phyloP scores from a whole-genome alignment of 163 green algal genomes.

The Scenedesmus sp. region DNA sequence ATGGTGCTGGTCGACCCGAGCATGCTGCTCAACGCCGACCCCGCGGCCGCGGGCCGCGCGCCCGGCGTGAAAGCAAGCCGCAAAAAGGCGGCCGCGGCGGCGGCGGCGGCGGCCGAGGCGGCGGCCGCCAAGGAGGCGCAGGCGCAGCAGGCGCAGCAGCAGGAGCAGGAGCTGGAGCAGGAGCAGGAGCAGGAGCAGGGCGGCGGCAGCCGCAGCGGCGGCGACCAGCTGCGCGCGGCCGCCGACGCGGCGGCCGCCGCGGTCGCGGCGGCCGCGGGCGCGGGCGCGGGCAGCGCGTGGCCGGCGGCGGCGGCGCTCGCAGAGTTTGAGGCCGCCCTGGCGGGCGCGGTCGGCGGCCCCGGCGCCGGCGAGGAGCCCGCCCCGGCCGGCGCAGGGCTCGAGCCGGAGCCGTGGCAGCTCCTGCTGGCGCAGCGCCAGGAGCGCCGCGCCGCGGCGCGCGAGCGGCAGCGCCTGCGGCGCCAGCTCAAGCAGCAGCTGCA shows the following conservation, averaged over 20 bases:
- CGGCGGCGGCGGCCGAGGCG: too few relatives aligned
- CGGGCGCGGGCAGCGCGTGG: neutral
- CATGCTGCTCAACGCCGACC: constrained; percentile 52
- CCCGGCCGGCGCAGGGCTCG: too few relatives aligned
- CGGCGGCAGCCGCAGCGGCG: neutral
- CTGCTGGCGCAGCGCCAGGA: constrained; percentile 21
- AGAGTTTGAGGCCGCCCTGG: too few relatives aligned
- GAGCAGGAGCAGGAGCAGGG: neutral
- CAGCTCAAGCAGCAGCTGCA: constrained; percentile 26
- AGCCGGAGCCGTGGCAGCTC: constrained; percentile 7
- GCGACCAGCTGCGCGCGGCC: neutral
- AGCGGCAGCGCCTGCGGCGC: neutral
- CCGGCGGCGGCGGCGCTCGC: too few relatives aligned
- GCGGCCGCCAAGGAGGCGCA: neutral
- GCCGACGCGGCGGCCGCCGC: neutral
- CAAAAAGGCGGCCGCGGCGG: constrained; percentile 24
- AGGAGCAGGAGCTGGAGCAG: neutral
- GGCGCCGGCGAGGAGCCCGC: too few relatives aligned
- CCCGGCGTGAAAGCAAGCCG: constrained; percentile 18
- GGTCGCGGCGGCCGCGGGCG: neutral
- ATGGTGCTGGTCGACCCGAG: constrained; percentile 64
- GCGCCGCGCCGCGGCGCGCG: neutral
- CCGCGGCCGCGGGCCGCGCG: neutral
- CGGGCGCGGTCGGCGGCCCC: too few relatives aligned
- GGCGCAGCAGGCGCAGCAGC: constrained; percentile 36